These are phyloP conservation scores for Epichloe bromicola DNA, from an alignment of 2,329 filamentous ascomycete genomes.

Conservation along the genomic window DNA sequence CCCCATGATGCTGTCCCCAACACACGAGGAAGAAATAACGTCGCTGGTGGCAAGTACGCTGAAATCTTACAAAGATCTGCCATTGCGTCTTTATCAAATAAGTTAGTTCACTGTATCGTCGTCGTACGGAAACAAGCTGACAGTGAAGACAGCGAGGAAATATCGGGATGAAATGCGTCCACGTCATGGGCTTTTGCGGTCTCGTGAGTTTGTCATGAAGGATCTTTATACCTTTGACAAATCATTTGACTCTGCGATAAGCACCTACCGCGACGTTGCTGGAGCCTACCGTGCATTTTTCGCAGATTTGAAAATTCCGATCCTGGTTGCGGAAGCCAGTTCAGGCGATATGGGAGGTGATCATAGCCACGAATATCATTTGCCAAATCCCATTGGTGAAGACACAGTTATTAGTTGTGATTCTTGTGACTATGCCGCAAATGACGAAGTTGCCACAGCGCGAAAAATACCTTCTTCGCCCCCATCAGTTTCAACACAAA, in stretches of 20 bases:
- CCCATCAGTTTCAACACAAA: neutral
- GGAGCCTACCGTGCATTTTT: conserved; percentile 66
- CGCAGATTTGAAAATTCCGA: conserved; percentile 68
- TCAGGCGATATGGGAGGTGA: conserved; percentile 94
- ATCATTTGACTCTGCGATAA: conserved; percentile 51
- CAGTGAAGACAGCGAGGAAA: conserved; percentile 52
- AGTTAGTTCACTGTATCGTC: conserved; percentile 35
- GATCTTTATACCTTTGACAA: conserved; percentile 93
- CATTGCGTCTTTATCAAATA: conserved; percentile 81
- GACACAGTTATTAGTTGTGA: conserved; percentile 70
- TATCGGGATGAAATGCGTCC: conserved; percentile 89
- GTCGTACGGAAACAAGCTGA: neutral
- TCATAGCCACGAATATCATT: conserved; percentile 89
- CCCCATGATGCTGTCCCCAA: conserved; percentile 71
- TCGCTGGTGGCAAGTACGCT: conserved; percentile 58
- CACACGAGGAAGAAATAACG: conserved; percentile 95
- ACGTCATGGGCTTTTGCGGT: conserved; percentile 73
- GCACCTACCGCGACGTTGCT: conserved; percentile 67
- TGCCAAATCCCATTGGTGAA: conserved; percentile 67
- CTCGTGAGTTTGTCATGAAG: conserved; percentile 94
- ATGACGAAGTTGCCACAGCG: conserved; percentile 67
- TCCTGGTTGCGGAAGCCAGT: conserved; percentile 75
- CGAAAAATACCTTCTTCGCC: conserved; percentile 6
- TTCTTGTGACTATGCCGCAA: conserved; percentile 63
- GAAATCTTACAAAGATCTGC: conserved; percentile 75